Conservation (phyloP, 2,329 filamentous ascomycete genomes). For the Falciphora oryzae region DNA sequence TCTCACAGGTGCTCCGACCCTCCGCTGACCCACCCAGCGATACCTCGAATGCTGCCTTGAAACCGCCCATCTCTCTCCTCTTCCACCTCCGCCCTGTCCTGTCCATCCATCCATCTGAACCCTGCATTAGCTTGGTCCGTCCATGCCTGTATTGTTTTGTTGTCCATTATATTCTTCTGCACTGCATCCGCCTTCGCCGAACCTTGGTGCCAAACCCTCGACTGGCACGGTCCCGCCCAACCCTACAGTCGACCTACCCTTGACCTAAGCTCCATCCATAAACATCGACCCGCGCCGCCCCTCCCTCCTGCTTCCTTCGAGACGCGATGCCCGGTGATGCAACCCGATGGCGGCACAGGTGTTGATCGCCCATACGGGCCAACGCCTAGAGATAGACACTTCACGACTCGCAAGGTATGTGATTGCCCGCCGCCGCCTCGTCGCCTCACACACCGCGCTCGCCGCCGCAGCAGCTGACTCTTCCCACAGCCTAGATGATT, state of each 20-base stretch:
- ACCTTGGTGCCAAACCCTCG: conserved; percentile 1
- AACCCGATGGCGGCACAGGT: conserved; percentile 81
- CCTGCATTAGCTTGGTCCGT: not conserved
- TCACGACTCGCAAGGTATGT: conserved; percentile 68
- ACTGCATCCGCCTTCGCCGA: not conserved
- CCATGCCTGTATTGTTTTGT: not conserved
- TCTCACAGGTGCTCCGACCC: not conserved
- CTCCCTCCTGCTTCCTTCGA: conserved; percentile 9
- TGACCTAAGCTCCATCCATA: not conserved
- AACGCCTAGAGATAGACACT: conserved; percentile 74
- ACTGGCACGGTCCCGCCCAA: not conserved
- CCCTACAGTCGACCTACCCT: not conserved
- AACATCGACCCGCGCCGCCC: not conserved
- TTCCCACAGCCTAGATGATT: conserved; percentile 64
- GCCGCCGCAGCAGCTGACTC: conserved; percentile 14
- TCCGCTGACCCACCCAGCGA: not conserved
- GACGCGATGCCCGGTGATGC: conserved; percentile 33
- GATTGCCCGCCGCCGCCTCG: conserved; percentile 4
- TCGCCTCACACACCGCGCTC: conserved; percentile 12
- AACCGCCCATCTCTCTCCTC: not conserved
- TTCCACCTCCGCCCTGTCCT: not conserved
- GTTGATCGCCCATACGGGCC: conserved; percentile 88
- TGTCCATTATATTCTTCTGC: not conserved
- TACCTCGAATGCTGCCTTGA: not conserved
- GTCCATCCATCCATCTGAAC: conserved; percentile 1